Evolutionary conservation across 768 basidiomycete genomes (phyloP), one percentile per base, ranked within the genome.

Genomic region (Hericium erinaceus): DNA sequence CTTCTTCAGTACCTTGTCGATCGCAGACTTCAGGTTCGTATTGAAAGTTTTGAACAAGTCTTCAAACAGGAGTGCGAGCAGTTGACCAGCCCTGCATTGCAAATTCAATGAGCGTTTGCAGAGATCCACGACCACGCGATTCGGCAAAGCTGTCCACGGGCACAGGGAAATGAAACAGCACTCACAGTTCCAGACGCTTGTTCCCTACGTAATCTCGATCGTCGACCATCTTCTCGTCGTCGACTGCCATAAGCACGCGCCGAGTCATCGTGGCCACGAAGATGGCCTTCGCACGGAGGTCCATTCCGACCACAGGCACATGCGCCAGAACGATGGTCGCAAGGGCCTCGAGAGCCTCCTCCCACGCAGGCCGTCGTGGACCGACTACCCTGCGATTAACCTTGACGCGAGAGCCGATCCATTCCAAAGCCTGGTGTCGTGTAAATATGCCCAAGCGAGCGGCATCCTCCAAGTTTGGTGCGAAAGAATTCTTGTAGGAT

Each of bases 21-120:
- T 97, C 3, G 89, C 83, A 38, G 84, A 83, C 73, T 98, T 98
- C 55, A 99, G 83, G 67, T 95, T 95, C 13, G 91, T 82, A 68
- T 98, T 98, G 75, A 94, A 98, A 0, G 93, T 97, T 72, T 99
- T 99, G 81, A 99, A 99, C 24, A 98, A 76, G 71, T 99, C 97
- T 71, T 99, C 97, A 61, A 99, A 99, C 3, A 99, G 81, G 11
- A 99, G 78, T 6, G 95, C 92, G 26, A 99, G 80, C 15, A 99
- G 80, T 68, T 98, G 97, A 39, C 97, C 97, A 50, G 97, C 97
- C 55, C 95, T 98, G 40, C 22, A 44, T 20, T 15, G 46, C 33
- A 33, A 33, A 33, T 33, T 33, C 33, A 8, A 33, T 33, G 51
- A 39, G 39, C 57, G 44, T 46, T 16, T 16, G 44, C 44, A 20